Evolutionary conservation across 2,329 filamentous ascomycete species (phyloP), one percentile per base, ranked within the genome.

Genomic region (Lomentospora prolificans): DNA sequence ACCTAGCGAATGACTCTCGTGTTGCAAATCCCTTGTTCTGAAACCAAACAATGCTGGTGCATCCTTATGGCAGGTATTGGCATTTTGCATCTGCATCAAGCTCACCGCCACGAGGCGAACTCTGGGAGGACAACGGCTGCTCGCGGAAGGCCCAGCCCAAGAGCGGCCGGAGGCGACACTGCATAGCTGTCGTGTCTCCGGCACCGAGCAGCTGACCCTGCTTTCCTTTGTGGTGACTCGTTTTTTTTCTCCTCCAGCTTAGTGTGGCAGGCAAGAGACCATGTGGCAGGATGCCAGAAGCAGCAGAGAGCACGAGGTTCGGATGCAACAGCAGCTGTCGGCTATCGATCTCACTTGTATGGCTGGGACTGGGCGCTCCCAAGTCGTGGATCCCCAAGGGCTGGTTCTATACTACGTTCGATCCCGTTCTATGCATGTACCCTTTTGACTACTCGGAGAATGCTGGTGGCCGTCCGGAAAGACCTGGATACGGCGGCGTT

Each of bases 381-480:
- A 53, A 50, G 17, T 24, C 44, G 44, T 50, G 19, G 12, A 51
- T 22, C 50, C 25, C 36, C 24, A 24, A 44, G 25, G 52, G 52
- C 24, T 46, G 52, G 22, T 54, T 44, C 52, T 22, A 54, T 14
- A n/a, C 28, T 28, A 27, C 33, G 22, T 54, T 54, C 52, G 17
- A 54, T 17, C 19, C 36, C 52, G 33, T 39, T 54, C 52, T 36
- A 54, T 54, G 52, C 33, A 54, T 54, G 52, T 17, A 54, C 17
- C 52, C 52, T 54, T 44, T 22, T 19, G n/a, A 54, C 17, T 6
- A 31, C n/a, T 41, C n/a, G 36, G 36, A 19, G 36, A 41, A 41
- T 17, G 36, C 36, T 19, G 36, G n/a, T 41, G 36, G 19, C 36
- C 36, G 36, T 14, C 25, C 50, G 50, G n/a, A 27, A 51, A n/a